Conservation (phyloP, 208 protist species). For the Acanthamoeba castellanii region DNA sequence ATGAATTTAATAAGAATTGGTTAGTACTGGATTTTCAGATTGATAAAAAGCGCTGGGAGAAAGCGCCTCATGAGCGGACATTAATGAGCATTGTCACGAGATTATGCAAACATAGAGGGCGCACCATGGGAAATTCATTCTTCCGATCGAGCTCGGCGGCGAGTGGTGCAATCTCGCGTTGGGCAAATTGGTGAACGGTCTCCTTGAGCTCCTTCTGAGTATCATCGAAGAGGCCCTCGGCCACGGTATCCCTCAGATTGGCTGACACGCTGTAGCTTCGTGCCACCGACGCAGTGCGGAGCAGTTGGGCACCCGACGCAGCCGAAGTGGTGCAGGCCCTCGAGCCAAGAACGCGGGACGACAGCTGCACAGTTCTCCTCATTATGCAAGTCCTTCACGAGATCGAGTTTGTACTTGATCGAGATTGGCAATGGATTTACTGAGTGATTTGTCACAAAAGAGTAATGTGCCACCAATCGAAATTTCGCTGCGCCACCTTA, state of each 20-base stretch:
- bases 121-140: conserved; percentile 86
- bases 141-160: conserved; percentile 87
- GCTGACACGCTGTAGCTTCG: not conserved
- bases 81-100: too few relatives aligned
- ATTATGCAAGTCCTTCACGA: not conserved
- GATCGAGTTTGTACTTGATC: too few relatives aligned
- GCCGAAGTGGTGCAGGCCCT: not conserved
- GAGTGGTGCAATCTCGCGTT: conserved; percentile 86
- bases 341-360: not conserved
- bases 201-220: conserved; percentile 82
- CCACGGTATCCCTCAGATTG: conserved; percentile 40
- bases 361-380: not conserved
- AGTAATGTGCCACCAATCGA: too few relatives aligned
- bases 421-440: too few relatives aligned
- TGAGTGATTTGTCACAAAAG: too few relatives aligned
- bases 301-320: not conserved
- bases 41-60: too few relatives aligned
- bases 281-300: not conserved
- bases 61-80: too few relatives aligned
- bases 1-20: not conserved
- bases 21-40: too few relatives aligned
- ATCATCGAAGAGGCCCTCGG: conserved; percentile 58
- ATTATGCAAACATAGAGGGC: not conserved
- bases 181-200: conserved; percentile 84
- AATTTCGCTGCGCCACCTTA: not conserved